These are phyloP conservation scores for Jackrogersella minutella DNA, from an alignment of 495 filamentous ascomycete genomes.

Conservation along the genomic window DNA sequence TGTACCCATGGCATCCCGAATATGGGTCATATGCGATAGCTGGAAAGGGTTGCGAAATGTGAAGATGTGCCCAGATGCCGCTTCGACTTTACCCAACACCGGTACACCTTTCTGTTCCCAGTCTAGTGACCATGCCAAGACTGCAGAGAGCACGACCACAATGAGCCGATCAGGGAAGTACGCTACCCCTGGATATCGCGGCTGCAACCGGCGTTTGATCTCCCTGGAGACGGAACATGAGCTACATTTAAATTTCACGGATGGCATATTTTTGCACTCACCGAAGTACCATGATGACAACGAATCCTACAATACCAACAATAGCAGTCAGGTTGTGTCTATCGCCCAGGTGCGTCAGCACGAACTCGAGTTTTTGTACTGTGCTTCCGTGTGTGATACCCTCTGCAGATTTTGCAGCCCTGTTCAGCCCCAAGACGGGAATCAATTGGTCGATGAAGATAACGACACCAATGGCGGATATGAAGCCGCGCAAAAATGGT, in stretches of 20 bases:
- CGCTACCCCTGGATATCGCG: slow-evolving; percentile 79
- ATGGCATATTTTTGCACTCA: slow-evolving; percentile 39
- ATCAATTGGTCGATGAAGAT: slow-evolving; percentile 96
- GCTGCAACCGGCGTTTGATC: slow-evolving; percentile 82
- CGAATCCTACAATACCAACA: slow-evolving; percentile 81
- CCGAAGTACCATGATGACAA: slow-evolving; percentile 87
- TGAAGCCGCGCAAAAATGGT: slow-evolving; percentile 93
- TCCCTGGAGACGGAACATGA: slow-evolving; percentile 58
- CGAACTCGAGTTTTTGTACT: slow-evolving; percentile 82
- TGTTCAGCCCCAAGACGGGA: slow-evolving; percentile 83
- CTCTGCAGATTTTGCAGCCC: slow-evolving; percentile 61
- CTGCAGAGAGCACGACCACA: slow-evolving; percentile 85
- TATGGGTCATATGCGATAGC: slow-evolving; percentile 74
- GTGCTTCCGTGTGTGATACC: slow-evolving; percentile 82
- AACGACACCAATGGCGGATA: slow-evolving; percentile 93
- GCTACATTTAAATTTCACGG: neutral
- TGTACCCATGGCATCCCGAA: slow-evolving; percentile 87
- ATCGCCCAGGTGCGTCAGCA: slow-evolving; percentile 68
- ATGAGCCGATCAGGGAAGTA: slow-evolving; percentile 94
- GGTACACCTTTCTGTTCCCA: slow-evolving; percentile 86
- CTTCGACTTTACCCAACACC: slow-evolving; percentile 81
- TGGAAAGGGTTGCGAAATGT: slow-evolving; percentile 87
- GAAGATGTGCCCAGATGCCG: slow-evolving; percentile 72
- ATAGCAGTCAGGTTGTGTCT: slow-evolving; percentile 76
- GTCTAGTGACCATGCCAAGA: slow-evolving; percentile 77